phyloP scores from a whole-genome alignment of 2,329 filamentous ascomycete genomes.

The Didymella pomorum region DNA sequence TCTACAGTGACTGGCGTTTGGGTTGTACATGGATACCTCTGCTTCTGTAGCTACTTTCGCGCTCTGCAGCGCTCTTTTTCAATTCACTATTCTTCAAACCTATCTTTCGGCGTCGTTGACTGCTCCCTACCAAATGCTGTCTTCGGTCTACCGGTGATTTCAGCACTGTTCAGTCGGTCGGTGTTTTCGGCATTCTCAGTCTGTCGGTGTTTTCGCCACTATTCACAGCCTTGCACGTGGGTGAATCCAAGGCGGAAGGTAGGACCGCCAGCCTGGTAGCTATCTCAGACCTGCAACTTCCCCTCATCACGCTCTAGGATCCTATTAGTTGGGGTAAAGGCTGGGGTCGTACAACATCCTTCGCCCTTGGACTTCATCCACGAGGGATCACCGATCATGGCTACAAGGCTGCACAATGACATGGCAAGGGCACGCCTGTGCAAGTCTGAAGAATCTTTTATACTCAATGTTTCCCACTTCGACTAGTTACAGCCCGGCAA shows the following conservation, averaged over 20 bases:
- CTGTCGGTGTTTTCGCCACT: neutral
- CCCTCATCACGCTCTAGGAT: neutral
- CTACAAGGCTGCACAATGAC: neutral
- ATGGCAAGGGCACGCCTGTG: neutral
- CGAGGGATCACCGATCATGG: neutral
- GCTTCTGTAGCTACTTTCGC: conserved; percentile 3
- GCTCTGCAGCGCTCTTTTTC: neutral
- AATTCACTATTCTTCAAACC: conserved; percentile 6
- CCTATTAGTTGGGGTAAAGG: neutral
- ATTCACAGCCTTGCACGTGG: neutral
- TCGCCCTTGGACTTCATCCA: neutral
- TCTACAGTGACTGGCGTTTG: conserved; percentile 10
- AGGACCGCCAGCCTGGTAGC: neutral
- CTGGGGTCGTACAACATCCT: neutral
- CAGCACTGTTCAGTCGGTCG: neutral
- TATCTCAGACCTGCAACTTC: neutral
- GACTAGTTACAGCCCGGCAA: neutral
- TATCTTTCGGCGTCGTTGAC: neutral
- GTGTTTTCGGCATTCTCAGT: no score
- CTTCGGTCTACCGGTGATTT: neutral
- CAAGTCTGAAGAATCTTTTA: neutral
- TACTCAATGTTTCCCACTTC: neutral
- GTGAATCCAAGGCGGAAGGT: neutral
- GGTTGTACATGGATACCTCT: conserved; percentile 8
- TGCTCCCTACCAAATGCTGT: no score